These are phyloP conservation scores for Gnomoniopsis smithogilvyi DNA, from an alignment of 2,329 filamentous ascomycete genomes.

Conservation along the genomic window DNA sequence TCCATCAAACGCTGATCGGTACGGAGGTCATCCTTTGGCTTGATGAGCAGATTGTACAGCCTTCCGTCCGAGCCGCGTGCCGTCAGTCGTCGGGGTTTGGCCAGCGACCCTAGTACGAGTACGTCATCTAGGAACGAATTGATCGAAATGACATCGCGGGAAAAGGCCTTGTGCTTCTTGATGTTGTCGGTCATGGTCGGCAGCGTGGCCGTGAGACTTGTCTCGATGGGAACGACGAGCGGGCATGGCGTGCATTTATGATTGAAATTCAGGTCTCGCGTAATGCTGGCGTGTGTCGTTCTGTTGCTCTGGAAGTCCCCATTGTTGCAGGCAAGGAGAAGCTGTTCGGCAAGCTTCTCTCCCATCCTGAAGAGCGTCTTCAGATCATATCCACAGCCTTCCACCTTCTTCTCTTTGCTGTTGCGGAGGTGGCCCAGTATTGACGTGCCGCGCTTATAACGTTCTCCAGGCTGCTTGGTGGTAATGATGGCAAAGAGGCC, in stretches of 20 bases:
- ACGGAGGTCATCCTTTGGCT: conserved; percentile 95
- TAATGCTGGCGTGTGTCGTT: conserved; percentile 68
- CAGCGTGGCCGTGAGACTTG: conserved; percentile 76
- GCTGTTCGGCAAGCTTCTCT: conserved; percentile 77
- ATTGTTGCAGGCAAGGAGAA: conserved; percentile 76
- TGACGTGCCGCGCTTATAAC: conserved; percentile 51
- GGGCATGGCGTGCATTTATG: conserved; percentile 78
- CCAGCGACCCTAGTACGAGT: conserved; percentile 83
- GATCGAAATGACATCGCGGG: conserved; percentile 81
- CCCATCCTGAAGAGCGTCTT: conserved; percentile 71
- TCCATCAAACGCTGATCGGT: conserved; percentile 99
- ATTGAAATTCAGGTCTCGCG: conserved; percentile 76
- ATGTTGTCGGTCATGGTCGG: conserved; percentile 71
- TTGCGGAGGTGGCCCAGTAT: conserved; percentile 49
- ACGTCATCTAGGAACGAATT: conserved; percentile 81
- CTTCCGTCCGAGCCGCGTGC: conserved; percentile 87
- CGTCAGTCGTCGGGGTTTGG: conserved; percentile 86
- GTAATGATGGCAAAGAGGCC: conserved; percentile 84
- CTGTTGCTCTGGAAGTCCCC: conserved; percentile 68
- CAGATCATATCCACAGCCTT: conserved; percentile 56
- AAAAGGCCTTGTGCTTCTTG: conserved; percentile 81
- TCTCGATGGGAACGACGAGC: conserved; percentile 86
- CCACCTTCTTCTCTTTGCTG: conserved; percentile 45
- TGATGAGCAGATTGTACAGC: conserved; percentile 86
- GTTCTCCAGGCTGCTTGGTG: conserved; percentile 66